Conservation (phyloP, 768 basidiomycete genomes). For the Leccinum ochraceum region DNA sequence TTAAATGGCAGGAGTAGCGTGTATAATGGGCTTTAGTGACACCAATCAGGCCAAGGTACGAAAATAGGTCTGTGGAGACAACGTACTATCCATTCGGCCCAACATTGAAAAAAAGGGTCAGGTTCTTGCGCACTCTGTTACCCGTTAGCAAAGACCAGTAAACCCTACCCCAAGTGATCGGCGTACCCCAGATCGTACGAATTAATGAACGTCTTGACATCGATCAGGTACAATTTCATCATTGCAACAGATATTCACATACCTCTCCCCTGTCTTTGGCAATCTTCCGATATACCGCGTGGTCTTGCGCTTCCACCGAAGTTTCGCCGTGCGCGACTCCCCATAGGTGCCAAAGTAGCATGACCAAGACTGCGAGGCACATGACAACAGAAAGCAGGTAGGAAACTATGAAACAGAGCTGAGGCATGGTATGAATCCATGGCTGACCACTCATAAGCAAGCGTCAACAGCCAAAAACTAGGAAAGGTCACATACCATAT, state of each 20-base stretch:
- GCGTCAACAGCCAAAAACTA: neutral
- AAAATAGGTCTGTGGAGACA: neutral
- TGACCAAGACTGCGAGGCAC: slow-evolving; percentile 69
- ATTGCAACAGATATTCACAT: slow-evolving; percentile 21
- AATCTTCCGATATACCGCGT: slow-evolving; percentile 69
- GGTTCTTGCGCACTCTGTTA: slow-evolving; percentile 55
- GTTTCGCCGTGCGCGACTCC: slow-evolving; percentile 78
- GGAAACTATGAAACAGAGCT: slow-evolving; percentile 65
- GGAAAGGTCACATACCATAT: slow-evolving; percentile 36
- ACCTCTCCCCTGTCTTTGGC: slow-evolving; percentile 75
- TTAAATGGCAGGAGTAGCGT: slow-evolving; percentile 85
- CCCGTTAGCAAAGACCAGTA: neutral
- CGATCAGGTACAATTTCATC: neutral
- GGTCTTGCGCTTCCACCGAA: slow-evolving; percentile 87
- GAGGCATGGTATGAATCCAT: slow-evolving; percentile 69
- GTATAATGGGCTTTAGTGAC: slow-evolving; percentile 55
- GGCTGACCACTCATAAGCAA: slow-evolving; percentile 19
- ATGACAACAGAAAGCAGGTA: slow-evolving; percentile 80
- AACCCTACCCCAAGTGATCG: neutral
- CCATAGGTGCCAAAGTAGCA: slow-evolving; percentile 75
- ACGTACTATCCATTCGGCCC: slow-evolving; percentile 81
- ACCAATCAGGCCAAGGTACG: neutral
- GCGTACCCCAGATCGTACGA: slow-evolving; percentile 86
- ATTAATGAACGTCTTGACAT: slow-evolving; percentile 72
- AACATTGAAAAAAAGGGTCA: slow-evolving; percentile 86